Conservation (phyloP, 192 early-diverging fungal species). For the Podila horticola region DNA sequence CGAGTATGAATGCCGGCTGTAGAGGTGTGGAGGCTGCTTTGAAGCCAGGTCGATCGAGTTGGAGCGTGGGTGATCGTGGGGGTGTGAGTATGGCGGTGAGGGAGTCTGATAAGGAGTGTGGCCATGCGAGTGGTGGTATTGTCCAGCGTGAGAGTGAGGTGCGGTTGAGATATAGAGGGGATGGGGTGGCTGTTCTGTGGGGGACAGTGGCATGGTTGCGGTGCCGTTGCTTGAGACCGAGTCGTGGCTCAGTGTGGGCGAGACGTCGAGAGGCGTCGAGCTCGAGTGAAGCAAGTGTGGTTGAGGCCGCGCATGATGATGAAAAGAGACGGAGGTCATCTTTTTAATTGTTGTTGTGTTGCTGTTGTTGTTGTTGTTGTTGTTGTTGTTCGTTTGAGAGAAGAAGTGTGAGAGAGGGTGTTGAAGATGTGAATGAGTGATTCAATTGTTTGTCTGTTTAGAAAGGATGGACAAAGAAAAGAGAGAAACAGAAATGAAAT, state of each 20-base stretch:
- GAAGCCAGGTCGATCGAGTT: slow-evolving; percentile 21
- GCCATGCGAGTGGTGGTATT: slow-evolving; percentile 1
- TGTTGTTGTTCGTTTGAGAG: background rate
- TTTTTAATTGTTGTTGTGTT: background rate
- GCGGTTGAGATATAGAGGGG: slow-evolving; percentile 27
- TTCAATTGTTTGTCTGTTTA: background rate
- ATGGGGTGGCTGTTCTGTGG: slow-evolving; percentile 18
- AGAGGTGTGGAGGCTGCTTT: slow-evolving; percentile 13
- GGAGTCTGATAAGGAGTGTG: slow-evolving; percentile 28
- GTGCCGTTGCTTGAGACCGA: slow-evolving; percentile 7
- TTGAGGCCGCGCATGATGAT: slow-evolving; percentile 14
- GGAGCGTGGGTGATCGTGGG: slow-evolving; percentile 13
- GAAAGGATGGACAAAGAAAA: background rate
- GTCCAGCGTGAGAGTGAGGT: slow-evolving; percentile 7
- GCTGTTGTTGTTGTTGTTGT: background rate
- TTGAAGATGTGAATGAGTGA: background rate
- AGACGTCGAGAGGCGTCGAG: slow-evolving; percentile 20
- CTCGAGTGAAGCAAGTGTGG: slow-evolving; percentile 11
- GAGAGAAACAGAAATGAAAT: background rate
- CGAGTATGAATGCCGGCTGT: slow-evolving; percentile 16
- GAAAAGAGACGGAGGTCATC: slow-evolving; percentile 22
- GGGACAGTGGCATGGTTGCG: background rate
- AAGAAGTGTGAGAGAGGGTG: background rate
- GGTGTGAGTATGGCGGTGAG: slow-evolving; percentile 35
- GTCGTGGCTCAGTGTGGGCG: slow-evolving; percentile 23